phyloP scores from a whole-genome alignment of 306 rosid genomes.

The Vigna trinervia region DNA sequence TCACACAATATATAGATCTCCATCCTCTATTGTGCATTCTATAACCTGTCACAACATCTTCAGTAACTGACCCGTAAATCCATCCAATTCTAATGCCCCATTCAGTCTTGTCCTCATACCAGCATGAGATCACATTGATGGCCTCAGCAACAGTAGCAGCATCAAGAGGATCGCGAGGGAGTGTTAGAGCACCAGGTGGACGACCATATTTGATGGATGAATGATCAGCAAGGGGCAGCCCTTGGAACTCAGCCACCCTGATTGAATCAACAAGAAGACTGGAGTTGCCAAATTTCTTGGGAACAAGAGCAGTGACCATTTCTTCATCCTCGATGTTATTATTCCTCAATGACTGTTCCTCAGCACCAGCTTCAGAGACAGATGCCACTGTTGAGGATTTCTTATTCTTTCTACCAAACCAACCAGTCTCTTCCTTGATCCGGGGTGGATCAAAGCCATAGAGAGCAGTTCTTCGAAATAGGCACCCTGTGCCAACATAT shows the following conservation, averaged over 20 bases:
- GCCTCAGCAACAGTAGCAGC: constrained; percentile 75
- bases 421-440: constrained; percentile 50
- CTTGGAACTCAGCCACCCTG: constrained; percentile 74
- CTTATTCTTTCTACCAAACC: constrained; percentile 60
- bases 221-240: constrained; percentile 79
- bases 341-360: constrained; percentile 42
- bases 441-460: constrained; percentile 84
- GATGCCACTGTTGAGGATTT: constrained; percentile 68
- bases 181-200: constrained; percentile 66
- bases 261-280: constrained; percentile 65
- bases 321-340: constrained; percentile 56
- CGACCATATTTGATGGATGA: constrained; percentile 68
- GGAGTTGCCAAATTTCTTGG: constrained; percentile 82
- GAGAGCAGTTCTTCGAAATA: constrained; percentile 72
- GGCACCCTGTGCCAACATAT: constrained; percentile 85
- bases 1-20: constrained; percentile 76
- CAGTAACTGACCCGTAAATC: constrained; percentile 87
- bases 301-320: constrained; percentile 61
- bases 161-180: constrained; percentile 66
- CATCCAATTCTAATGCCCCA: constrained; percentile 80
- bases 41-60: constrained; percentile 83
- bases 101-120: constrained; percentile 84
- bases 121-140: constrained; percentile 70
- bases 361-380: constrained; percentile 56
- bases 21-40: constrained; percentile 90